Conservation (phyloP, 768 basidiomycete genomes). For the Lactifluus piperatus region DNA sequence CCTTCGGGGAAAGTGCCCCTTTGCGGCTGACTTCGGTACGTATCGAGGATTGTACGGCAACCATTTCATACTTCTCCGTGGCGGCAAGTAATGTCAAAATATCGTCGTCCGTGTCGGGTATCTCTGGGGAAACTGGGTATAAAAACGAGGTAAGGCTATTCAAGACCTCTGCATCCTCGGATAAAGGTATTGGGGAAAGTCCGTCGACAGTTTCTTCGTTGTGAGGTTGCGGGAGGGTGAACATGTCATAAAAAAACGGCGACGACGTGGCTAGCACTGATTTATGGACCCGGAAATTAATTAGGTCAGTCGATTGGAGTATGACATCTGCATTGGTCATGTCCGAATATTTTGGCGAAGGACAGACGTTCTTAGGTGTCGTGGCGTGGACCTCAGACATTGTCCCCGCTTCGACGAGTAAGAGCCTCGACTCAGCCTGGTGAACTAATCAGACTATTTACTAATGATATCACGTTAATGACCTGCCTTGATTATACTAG, state of each 20-base stretch:
- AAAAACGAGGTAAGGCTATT: conserved; percentile 1
- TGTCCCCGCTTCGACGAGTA: not conserved
- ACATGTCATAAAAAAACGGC: not conserved
- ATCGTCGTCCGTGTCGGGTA: not conserved
- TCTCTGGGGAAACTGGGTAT: not conserved
- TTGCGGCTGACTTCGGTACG: not conserved
- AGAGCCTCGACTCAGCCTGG: not conserved
- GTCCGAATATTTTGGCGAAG: not conserved
- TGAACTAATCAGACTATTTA: not conserved
- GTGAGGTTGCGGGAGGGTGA: not conserved
- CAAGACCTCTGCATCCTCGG: not conserved
- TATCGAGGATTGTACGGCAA: not conserved
- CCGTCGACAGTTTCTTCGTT: not conserved
- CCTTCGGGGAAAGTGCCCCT: not conserved
- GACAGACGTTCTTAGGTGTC: too few relatives aligned
- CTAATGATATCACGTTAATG: not conserved
- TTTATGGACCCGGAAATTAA: not conserved
- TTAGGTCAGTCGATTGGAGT: not conserved
- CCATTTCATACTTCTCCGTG: conserved; percentile 6
- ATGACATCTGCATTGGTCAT: not conserved
- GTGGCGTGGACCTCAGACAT: not conserved
- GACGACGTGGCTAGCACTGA: not conserved
- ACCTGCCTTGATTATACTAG: not conserved
- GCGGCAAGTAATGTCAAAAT: not conserved
- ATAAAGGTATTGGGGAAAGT: not conserved